A percentile compares a stretch with the other conserved stretches of the same genome.
Conservation (phyloP, 176 grass and related monocot genomes). For the Ananas comosus region DNA sequence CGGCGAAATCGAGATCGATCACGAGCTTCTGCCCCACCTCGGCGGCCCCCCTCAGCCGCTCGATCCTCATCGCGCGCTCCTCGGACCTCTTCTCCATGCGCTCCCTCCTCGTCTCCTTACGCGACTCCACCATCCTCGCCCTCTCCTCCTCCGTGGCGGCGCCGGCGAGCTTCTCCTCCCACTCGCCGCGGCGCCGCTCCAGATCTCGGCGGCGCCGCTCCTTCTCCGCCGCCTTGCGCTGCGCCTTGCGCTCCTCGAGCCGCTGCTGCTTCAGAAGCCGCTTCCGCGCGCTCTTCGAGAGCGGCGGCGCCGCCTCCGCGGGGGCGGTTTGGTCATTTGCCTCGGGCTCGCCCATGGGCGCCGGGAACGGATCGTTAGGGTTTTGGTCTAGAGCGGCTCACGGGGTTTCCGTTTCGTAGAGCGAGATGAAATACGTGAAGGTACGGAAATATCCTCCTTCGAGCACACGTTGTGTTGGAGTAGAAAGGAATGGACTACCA, state of each 20-base stretch:
- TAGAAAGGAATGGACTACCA: too few species aligned
- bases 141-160: constrained; percentile 52
- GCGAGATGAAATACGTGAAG: too few species aligned
- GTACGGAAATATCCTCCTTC: too few species aligned
- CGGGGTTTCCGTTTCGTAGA: too few species aligned
- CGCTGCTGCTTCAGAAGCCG: constrained; percentile 55
- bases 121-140: constrained; percentile 30
- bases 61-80: constrained; percentile 35
- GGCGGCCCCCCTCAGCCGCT: constrained; percentile 41
- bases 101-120: constrained; percentile 39
- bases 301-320: not conserved
- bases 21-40: constrained; percentile 58
- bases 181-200: constrained; percentile 47
- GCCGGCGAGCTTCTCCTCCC: constrained; percentile 41
- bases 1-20: constrained; percentile 60
- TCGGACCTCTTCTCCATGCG: constrained; percentile 41
- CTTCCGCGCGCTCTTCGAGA: constrained; percentile 65
- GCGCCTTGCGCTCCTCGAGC: constrained; percentile 45
- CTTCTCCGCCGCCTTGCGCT: constrained; percentile 59
- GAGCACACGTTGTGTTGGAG: too few species aligned
- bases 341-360: constrained; percentile 21
- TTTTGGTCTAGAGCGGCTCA: not conserved
- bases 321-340: not conserved
- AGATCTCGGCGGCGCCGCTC: constrained; percentile 37
- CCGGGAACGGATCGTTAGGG: constrained; percentile 16